Base-by-base conservation (phyloP, 108 stramenopile genomes). In the Pseudonitzschia multistriata region DNA sequence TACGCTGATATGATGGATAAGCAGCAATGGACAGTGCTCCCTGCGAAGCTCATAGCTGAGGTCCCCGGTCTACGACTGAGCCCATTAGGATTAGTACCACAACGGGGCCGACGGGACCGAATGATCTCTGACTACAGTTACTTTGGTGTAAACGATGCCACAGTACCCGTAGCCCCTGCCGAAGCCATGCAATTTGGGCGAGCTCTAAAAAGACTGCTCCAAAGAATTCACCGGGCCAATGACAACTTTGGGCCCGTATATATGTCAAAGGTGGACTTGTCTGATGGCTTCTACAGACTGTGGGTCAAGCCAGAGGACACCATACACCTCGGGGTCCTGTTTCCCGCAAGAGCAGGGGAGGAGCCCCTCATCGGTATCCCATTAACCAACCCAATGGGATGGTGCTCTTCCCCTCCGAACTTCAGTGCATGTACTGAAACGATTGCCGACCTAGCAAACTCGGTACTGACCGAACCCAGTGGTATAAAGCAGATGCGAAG, bases 171-270 rank as follows among this genome's bases (percentile, higher is more conserved):
- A 27, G 73, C 80, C 64, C 70, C 70, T 0, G 0, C 7, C 0
- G 74, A 76, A 3, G 56, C 79, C 53, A 76, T 80, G 74, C 74
- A 76, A 33, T 80, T 80, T 45, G 74, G 71, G 33, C 70, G 74
- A 13, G 59, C 74, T 22, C 59, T 80, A 36, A 10, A 61, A 7
- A 29, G 68, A 22, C 34, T 80, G n/a, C 66, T 76, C 2, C 6
- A 5, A 5, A 37, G 8, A 37, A 7, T 37, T 37, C 37, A 37
- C 37, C 37, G 8, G 8, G 37, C 37, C 37, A 7, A 8, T 8
- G 8, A 37, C 24, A 30, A 74, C 37, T 37, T 37, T 37, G 37
- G 37, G 5, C 8, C 37, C 8, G 37, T 37, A 5, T 37, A 37
- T 25, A 37, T 74, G 0, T 47, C 60, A 19, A 79, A 75, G 36